Base-by-base conservation (phyloP, 148 eudicot species). In the Pouteria glomerata region DNA sequence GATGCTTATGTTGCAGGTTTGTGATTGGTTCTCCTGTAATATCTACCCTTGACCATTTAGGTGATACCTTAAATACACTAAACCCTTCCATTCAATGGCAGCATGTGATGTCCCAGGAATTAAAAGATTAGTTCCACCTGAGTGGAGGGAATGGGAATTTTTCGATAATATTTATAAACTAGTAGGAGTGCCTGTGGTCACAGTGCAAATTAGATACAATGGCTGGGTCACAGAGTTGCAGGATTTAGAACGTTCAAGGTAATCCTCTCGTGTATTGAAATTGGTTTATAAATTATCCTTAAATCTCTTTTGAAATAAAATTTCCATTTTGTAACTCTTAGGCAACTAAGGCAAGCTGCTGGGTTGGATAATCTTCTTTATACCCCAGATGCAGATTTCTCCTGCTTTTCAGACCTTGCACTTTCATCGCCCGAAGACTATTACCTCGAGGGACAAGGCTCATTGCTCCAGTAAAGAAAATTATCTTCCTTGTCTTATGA, bases 81-180 rank as follows among this genome's bases (percentile, higher is more conserved):
- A 67, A 52, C 47, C 70, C 18, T 44, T 65, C 33, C 26, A 59
- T 30, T 65, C 24, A 61, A 21, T 77, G 79, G 64, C 90, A 95
- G 99, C 99, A 42, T 92, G 97, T 81, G 99, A 95, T 80, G 97
- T 95, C 69, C 99, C 99, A 75, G 99, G 99, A 71, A 95, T 95
- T 66, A 91, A 95, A 84, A 88, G 90, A 82, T 81, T 95, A 81
- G 67, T 95, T 80, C 99, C 99, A 29, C 60, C 83, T 26, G 78
- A 81, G 67, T 95, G 99, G 99, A 89, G 83, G 85, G 81, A 88
- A 52, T 84, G 65, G 82, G 86, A 89, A 34, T 84, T 89, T 75
- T 95, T 95, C 68, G 87, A 88, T 48, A 91, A 95, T 80, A 88
- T 95, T 77, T 95, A 95, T 80, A 81, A 92, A 68, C 83, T 95